Conservation (phyloP, 2,329 filamentous ascomycete species). For the Corinectria fuckeliana region DNA sequence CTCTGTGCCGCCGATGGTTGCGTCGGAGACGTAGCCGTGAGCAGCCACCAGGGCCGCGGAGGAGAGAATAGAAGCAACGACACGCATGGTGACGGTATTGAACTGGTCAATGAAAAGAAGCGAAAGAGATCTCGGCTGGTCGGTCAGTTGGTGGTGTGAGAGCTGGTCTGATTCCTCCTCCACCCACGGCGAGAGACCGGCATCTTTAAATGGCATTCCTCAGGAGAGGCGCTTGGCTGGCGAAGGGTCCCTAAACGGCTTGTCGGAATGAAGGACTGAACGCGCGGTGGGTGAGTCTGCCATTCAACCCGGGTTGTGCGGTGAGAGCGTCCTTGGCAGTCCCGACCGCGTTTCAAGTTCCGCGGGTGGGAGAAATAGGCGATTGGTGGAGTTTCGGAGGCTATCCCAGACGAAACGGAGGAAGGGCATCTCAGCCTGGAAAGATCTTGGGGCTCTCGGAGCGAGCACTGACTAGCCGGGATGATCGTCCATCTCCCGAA, state of each 20-base stretch:
- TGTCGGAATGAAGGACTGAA: slow-evolving; percentile 16
- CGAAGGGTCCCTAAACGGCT: not conserved
- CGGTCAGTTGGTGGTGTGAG: slow-evolving; percentile 14
- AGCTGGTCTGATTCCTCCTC: slow-evolving; percentile 7
- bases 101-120: not conserved
- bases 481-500: slow-evolving; percentile 20
- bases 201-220: slow-evolving; percentile 22
- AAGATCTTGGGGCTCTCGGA: slow-evolving; percentile 16
- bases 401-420: slow-evolving; percentile 15
- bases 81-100: slow-evolving; percentile 27
- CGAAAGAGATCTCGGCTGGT: slow-evolving; percentile 9
- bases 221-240: not conserved
- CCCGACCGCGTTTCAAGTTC: slow-evolving; percentile 23
- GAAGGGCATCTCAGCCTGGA: slow-evolving; percentile 2
- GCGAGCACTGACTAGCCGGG: slow-evolving; percentile 17
- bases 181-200: not conserved
- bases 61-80: slow-evolving; percentile 37
- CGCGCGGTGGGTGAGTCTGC: slow-evolving; percentile 24
- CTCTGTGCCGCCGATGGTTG: slow-evolving; percentile 48
- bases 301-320: slow-evolving; percentile 22
- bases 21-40: slow-evolving; percentile 57
- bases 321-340: slow-evolving; percentile 11
- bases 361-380: slow-evolving; percentile 12
- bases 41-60: slow-evolving; percentile 51
- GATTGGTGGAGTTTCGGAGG: slow-evolving; percentile 27